A percentile compares a stretch with the other conserved stretches of the same genome.
phyloP scores from a whole-genome alignment of 352 stramenopile genomes.

The Globisporangium cystogenes region DNA sequence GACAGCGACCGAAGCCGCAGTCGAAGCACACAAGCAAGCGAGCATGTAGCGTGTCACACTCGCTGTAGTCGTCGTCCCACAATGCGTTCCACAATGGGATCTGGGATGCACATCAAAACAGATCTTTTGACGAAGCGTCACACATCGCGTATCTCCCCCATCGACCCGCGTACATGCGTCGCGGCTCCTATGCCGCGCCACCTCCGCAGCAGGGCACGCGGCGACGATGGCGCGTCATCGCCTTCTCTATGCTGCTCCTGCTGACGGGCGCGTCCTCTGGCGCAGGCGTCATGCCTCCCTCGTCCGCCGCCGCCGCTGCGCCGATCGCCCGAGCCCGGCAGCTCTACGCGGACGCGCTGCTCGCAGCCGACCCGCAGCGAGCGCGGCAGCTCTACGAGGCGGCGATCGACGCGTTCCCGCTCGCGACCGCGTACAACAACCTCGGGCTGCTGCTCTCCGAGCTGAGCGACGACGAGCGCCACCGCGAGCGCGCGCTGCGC shows the following conservation, averaged over 20 bases:
- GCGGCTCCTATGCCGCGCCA: too few species aligned
- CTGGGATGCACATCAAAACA: too few species aligned
- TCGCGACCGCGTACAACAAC: conserved; percentile 75
- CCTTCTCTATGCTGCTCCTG: background rate
- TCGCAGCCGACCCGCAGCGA: conserved; percentile 7
- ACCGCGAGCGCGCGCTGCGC: conserved; percentile 25
- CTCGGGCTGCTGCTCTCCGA: conserved; percentile 55
- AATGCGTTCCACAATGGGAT: background rate
- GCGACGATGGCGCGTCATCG: too few species aligned
- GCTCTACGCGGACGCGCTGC: conserved; percentile 23
- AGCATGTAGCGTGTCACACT: too few species aligned
- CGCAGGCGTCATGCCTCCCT: too few species aligned
- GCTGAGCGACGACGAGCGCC: background rate
- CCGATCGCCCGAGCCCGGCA: conserved; percentile 8
- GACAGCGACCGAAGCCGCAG: too few species aligned
- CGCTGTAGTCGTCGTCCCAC: background rate
- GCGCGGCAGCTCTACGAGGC: conserved; percentile 34
- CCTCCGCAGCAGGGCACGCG: background rate
- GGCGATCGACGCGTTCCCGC: conserved; percentile 42
- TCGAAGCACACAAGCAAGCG: too few species aligned
- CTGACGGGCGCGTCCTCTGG: background rate
- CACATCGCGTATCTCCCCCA: too few species aligned
- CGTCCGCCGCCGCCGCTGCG: too few species aligned
- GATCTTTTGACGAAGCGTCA: too few species aligned
- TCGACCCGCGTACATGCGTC: too few species aligned